phyloP scores from a whole-genome alignment of 805 yeast species.

The Saccharomycopsis fibuligera region DNA sequence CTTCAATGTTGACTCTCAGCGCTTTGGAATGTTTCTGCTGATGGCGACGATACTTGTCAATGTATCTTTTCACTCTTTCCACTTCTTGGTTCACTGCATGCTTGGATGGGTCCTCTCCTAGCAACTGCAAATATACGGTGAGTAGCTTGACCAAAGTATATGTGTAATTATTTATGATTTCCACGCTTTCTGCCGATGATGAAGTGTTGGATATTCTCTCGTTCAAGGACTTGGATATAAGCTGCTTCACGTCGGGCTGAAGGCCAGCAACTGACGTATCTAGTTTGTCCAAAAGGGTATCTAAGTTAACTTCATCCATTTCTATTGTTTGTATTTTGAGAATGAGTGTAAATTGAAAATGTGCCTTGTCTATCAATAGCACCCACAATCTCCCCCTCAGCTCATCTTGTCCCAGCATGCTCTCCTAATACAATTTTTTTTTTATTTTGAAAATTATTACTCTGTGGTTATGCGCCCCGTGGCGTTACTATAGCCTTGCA shows the following conservation, averaged over 20 bases:
- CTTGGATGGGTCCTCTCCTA: constrained; percentile 10
- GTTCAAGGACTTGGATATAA: constrained; percentile 9
- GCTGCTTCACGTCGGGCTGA: constrained; percentile 2
- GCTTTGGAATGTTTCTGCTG: background rate
- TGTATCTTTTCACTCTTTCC: constrained; percentile 6
- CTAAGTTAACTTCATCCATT: background rate
- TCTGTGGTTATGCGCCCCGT: too few species aligned
- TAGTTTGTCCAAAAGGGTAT: background rate
- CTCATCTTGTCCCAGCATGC: background rate
- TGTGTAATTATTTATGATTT: constrained; percentile 10
- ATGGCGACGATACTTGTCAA: background rate
- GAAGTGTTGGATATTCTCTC: constrained; percentile 9
- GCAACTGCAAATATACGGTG: constrained; percentile 2
- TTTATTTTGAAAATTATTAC: too few species aligned
- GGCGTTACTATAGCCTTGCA: too few species aligned
- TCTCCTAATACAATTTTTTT: background rate
- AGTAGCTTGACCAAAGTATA: constrained; percentile 3
- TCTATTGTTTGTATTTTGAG: too few species aligned
- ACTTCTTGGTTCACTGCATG: constrained; percentile 1
- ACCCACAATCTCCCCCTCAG: background rate
- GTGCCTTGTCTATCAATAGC: background rate
- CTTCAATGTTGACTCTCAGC: background rate
- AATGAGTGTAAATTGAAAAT: background rate
- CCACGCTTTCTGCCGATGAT: constrained; percentile 3
- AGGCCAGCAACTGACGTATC: background rate